Percentiles rank a stretch among this genome's conserved stretches.
Evolutionary conservation across 1,139 yeast genomes (phyloP).

Genomic region (Blastobotrys aristatus): DNA sequence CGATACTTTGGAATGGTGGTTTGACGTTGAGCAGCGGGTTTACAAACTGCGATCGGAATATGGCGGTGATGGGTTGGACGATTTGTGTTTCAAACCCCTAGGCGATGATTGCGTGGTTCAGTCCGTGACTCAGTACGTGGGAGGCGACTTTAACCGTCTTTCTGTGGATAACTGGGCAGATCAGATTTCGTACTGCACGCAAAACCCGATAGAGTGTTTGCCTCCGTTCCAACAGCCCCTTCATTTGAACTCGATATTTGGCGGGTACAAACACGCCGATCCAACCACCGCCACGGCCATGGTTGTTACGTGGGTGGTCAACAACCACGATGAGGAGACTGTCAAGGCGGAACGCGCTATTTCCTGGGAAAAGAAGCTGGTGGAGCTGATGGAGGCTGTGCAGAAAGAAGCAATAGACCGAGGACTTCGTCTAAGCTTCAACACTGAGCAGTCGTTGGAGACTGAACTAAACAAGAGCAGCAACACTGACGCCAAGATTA

Average conservation of each 20-base stretch:
- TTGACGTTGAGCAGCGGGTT: conserved; percentile 61
- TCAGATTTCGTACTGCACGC: conserved; percentile 55
- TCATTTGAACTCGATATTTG: conserved; percentile 64
- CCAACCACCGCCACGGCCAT: conserved; percentile 63
- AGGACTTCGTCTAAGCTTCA: conserved; percentile 64
- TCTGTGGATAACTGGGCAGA: conserved; percentile 50
- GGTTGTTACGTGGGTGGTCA: conserved; percentile 61
- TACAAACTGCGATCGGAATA: conserved; percentile 25
- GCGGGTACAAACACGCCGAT: conserved; percentile 44
- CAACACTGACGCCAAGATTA: conserved; percentile 69
- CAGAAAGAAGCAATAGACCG: conserved; percentile 37
- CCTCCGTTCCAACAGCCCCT: conserved; percentile 91
- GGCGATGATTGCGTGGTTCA: conserved; percentile 77
- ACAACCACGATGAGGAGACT: conserved; percentile 40
- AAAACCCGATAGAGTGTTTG: conserved; percentile 81
- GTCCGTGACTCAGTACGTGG: conserved; percentile 84
- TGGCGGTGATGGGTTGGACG: conserved; percentile 44
- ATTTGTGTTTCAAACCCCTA: conserved; percentile 77
- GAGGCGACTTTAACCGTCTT: conserved; percentile 53
- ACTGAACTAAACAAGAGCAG: conserved; percentile 79
- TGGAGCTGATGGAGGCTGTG: conserved; percentile 48
- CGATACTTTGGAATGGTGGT: conserved; percentile 83
- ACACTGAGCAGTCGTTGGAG: conserved; percentile 76
- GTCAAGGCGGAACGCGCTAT: conserved; percentile 43
- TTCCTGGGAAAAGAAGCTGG: conserved; percentile 63